Evolutionary conservation across 805 yeast species (phyloP).

Genomic region (Cyberlindnera samutprakarnensis): DNA sequence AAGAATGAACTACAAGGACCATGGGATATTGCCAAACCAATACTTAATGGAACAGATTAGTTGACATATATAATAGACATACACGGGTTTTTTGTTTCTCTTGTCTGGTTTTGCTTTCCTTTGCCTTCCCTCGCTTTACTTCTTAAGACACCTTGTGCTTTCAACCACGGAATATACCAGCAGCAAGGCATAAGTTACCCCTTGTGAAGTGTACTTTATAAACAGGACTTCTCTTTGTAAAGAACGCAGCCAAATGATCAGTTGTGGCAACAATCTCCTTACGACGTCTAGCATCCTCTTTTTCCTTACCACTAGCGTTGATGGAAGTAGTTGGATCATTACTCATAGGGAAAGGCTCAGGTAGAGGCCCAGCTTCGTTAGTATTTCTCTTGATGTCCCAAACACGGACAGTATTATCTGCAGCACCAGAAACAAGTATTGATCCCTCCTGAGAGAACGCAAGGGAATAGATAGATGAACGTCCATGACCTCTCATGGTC

Average conservation of each 20-base stretch:
- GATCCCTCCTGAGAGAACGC: conserved; percentile 84
- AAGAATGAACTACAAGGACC: conserved; percentile 88
- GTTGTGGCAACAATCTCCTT: conserved; percentile 72
- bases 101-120: no score
- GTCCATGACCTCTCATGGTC: conserved; percentile 92
- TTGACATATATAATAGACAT: background rate
- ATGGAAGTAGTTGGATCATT: conserved; percentile 15
- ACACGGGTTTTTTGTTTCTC: no score
- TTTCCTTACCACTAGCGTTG: conserved; percentile 23
- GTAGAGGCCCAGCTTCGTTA: conserved; percentile 66
- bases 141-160: no score
- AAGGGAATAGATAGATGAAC: conserved; percentile 76
- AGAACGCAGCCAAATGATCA: conserved; percentile 90
- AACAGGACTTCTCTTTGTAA: conserved; percentile 90
- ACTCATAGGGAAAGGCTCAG: conserved; percentile 51
- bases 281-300: conserved; percentile 43
- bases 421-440: conserved; percentile 84
- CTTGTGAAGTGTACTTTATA: conserved; percentile 89
- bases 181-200: conserved; percentile 85
- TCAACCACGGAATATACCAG: conserved; percentile 61
- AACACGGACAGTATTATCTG: conserved; percentile 86
- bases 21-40: conserved; percentile 85
- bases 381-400: conserved; percentile 94
- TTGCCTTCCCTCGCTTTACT: no score
- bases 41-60: conserved; percentile 13